Conservation (phyloP, 2,329 filamentous ascomycete genomes). For the Sclerotinia borealis region DNA sequence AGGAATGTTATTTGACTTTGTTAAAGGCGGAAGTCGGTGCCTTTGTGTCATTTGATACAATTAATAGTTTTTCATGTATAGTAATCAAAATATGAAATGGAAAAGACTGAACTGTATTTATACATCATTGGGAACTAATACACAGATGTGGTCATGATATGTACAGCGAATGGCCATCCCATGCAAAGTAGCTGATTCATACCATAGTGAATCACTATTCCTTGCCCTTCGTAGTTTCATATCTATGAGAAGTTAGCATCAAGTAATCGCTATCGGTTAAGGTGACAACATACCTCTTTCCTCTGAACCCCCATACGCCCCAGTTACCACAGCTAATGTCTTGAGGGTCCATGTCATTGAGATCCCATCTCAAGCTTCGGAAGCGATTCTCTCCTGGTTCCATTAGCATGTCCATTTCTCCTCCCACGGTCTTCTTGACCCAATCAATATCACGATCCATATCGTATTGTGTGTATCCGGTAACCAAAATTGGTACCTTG, state of each 20-base stretch:
- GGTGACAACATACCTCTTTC: conserved; percentile 67
- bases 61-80: neutral
- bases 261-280: neutral
- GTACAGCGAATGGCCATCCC: neutral
- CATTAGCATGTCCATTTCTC: conserved; percentile 87
- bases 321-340: conserved; percentile 95
- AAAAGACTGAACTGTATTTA: neutral
- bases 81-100: neutral
- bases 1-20: neutral
- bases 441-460: conserved; percentile 90
- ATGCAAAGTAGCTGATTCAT: neutral
- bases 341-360: conserved; percentile 91
- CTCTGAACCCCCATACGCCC: conserved; percentile 95
- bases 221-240: conserved; percentile 30
- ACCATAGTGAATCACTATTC: conserved; percentile 10
- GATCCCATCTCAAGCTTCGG: conserved; percentile 89
- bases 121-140: neutral
- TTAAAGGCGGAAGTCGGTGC: neutral
- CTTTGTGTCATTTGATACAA: neutral
- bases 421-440: conserved; percentile 76
- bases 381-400: conserved; percentile 93
- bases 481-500: conserved; percentile 89
- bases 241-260: conserved; percentile 24
- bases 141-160: neutral
- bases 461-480: conserved; percentile 92